These are phyloP conservation scores for Colletotrichum incanum DNA, from an alignment of 2,329 filamentous ascomycete genomes.

Conservation along the genomic window DNA sequence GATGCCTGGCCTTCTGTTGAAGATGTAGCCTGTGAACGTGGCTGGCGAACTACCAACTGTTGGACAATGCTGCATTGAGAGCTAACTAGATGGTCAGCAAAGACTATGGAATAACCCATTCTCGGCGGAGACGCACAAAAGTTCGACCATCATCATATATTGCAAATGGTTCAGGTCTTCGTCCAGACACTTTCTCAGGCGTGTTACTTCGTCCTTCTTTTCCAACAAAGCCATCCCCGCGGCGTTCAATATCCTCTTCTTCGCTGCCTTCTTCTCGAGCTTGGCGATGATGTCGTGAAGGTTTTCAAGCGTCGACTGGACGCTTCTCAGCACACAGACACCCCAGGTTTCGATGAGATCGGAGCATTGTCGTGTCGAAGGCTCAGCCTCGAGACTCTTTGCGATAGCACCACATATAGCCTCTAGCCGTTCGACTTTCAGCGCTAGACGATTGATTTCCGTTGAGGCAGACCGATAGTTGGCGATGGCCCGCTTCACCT, in stretches of 20 bases:
- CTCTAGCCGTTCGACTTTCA: slow-evolving; percentile 21
- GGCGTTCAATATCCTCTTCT: not conserved
- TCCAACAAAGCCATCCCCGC: not conserved
- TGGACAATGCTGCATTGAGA: not conserved
- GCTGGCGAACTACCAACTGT: not conserved
- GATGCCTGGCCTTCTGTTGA: not conserved
- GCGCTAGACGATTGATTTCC: slow-evolving; percentile 8
- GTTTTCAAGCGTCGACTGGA: slow-evolving; percentile 19
- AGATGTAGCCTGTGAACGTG: too few species aligned
- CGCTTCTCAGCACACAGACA: not conserved
- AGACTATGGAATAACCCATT: too few species aligned
- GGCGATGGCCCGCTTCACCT: slow-evolving; percentile 71
- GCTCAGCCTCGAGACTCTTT: not conserved
- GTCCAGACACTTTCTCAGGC: slow-evolving; percentile 8
- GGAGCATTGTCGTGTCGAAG: not conserved
- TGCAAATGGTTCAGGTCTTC: slow-evolving; percentile 23
- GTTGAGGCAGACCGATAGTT: slow-evolving; percentile 33
- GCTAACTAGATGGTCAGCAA: not conserved
- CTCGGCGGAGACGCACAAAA: not conserved
- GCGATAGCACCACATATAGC: slow-evolving; percentile 7
- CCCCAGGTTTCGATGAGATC: slow-evolving; percentile 5
- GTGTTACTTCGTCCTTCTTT: slow-evolving; percentile 14
- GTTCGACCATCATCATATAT: slow-evolving; percentile 16
- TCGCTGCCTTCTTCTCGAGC: slow-evolving; percentile 5
- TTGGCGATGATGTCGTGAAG: slow-evolving; percentile 10